Percentiles rank a stretch among this genome's conserved stretches.
These are phyloP conservation scores for Streptanthus diversifolius DNA, from an alignment of 345 rosid species.

Conservation along the genomic window DNA sequence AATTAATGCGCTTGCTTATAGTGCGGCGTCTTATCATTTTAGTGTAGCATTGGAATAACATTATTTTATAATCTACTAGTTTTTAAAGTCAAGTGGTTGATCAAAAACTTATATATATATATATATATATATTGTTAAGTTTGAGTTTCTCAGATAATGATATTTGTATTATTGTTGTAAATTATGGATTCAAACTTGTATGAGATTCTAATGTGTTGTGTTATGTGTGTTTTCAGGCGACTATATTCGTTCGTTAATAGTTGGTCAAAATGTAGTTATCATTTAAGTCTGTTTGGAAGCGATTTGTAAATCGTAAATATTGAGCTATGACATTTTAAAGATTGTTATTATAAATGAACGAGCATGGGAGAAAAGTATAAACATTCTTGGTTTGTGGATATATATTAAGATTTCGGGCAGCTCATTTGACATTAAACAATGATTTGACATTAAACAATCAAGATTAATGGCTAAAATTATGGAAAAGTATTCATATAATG, in stretches of 20 bases:
- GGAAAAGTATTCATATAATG: neutral
- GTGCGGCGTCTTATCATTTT: conserved; percentile 21
- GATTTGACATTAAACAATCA: conserved; percentile 2
- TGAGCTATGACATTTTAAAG: neutral
- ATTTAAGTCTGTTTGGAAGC: neutral
- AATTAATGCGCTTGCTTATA: conserved; percentile 13
- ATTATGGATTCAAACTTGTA: neutral
- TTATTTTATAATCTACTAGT: neutral
- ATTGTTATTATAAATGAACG: neutral
- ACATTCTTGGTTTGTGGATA: neutral
- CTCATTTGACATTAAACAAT: neutral
- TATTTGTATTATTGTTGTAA: neutral
- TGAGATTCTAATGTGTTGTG: neutral
- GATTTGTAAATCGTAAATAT: neutral
- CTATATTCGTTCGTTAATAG: neutral
- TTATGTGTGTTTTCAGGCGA: neutral
- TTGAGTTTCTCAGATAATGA: neutral
- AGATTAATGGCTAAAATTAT: neutral
- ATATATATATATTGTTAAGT: neutral
- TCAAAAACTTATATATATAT: neutral
- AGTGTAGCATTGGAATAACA: neutral
- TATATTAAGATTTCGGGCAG: neutral
- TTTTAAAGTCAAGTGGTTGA: neutral
- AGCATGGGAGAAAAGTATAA: neutral
- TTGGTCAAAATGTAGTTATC: neutral